phyloP scores from a whole-genome alignment of 2,329 filamentous ascomycete genomes.

The Xylaria sp. region DNA sequence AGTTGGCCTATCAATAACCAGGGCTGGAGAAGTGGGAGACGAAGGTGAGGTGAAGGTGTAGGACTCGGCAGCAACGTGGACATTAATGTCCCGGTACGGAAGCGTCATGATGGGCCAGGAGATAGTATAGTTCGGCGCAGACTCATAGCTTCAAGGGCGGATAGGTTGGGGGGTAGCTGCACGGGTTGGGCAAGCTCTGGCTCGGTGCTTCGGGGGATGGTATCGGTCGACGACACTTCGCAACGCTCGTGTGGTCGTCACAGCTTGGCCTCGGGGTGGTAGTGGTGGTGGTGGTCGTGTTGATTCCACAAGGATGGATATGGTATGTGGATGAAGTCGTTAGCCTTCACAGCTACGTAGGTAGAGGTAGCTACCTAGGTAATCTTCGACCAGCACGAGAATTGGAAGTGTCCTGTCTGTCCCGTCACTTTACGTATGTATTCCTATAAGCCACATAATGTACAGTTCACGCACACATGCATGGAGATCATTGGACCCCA shows the following conservation, averaged over 20 bases:
- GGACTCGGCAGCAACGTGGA: slow-evolving; percentile 87
- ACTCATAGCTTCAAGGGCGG: slow-evolving; percentile 16
- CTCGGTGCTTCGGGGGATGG: slow-evolving; percentile 1
- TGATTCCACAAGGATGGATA: background rate
- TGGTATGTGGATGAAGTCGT: background rate
- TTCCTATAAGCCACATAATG: slow-evolving; percentile 14
- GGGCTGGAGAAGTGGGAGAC: slow-evolving; percentile 82
- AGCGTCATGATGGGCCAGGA: slow-evolving; percentile 45
- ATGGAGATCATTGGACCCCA: no score
- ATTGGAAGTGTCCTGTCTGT: no score
- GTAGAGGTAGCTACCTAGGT: no score
- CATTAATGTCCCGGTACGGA: slow-evolving; percentile 95
- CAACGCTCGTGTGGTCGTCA: background rate
- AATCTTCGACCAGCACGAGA: no score
- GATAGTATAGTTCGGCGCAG: slow-evolving; percentile 9
- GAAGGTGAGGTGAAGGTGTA: slow-evolving; percentile 98
- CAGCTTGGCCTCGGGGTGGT: background rate
- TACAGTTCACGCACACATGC: background rate
- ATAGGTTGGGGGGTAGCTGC: background rate
- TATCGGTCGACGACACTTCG: background rate
- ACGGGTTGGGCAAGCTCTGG: background rate
- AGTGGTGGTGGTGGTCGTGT: background rate
- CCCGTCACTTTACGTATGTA: no score
- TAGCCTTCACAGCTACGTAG: no score
- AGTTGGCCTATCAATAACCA: slow-evolving; percentile 89